These are phyloP conservation scores for Eudorina sp. DNA, from an alignment of 139 green algal genomes.

Conservation along the genomic window DNA sequence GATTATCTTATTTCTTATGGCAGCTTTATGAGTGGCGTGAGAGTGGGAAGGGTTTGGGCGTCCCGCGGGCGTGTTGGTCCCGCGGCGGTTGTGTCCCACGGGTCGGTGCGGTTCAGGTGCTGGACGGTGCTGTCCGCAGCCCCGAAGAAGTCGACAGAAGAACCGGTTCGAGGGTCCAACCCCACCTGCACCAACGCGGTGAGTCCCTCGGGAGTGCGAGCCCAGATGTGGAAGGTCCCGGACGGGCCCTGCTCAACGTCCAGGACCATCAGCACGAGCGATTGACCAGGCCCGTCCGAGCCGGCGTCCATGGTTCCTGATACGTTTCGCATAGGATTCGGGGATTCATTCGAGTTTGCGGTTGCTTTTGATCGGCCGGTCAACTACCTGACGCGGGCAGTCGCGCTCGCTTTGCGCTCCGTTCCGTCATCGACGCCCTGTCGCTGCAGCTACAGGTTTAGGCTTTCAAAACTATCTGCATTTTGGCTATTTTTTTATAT, in stretches of 20 bases:
- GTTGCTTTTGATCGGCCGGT: no score
- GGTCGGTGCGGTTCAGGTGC: neutral
- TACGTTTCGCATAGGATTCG: no score
- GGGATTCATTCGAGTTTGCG: no score
- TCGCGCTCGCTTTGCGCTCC: no score
- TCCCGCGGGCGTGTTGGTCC: neutral
- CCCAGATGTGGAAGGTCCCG: slow-evolving; percentile 36
- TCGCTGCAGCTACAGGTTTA: no score
- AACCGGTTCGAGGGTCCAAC: neutral
- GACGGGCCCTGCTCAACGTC: slow-evolving; percentile 21
- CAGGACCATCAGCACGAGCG: slow-evolving; percentile 28
- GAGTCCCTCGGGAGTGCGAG: neutral
- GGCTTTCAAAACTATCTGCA: no score
- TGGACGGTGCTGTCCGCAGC: neutral
- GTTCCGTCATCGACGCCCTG: no score
- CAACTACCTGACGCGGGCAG: no score
- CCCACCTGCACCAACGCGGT: slow-evolving; percentile 11
- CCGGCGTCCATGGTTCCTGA: neutral
- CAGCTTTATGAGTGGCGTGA: neutral
- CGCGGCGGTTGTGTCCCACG: neutral
- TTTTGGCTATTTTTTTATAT: no score
- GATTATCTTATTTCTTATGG: no score
- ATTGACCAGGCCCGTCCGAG: neutral
- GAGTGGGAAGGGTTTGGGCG: neutral
- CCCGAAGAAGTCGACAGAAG: neutral